These are phyloP conservation scores for Thraustochytrium sp. DNA, from an alignment of 352 stramenopile genomes.

Conservation along the genomic window DNA sequence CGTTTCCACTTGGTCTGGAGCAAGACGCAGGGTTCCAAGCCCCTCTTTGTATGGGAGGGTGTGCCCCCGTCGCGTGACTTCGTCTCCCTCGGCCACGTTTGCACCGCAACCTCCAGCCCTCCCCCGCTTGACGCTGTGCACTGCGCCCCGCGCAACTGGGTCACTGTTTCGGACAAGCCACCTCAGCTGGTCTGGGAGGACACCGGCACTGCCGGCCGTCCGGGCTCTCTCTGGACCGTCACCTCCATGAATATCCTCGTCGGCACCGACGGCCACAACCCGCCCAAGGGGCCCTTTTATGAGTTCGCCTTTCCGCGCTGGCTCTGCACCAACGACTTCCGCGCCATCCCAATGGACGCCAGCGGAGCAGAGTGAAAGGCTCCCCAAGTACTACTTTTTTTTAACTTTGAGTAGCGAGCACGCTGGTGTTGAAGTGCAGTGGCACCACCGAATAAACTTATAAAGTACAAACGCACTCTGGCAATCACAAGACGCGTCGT, in stretches of 20 bases:
- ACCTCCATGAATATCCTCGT: conserved; percentile 53
- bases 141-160: conserved; percentile 74
- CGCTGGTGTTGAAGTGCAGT: no score
- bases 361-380: no score
- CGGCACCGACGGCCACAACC: conserved; percentile 51
- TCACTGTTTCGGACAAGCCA: conserved; percentile 43
- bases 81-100: conserved; percentile 74
- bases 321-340: conserved; percentile 40
- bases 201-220: conserved; percentile 48
- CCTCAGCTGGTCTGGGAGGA: conserved; percentile 51
- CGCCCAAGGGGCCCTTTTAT: conserved; percentile 48
- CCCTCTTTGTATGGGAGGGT: conserved; percentile 77
- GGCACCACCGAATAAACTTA: no score
- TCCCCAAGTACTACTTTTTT: no score
- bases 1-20: conserved; percentile 78
- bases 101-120: conserved; percentile 68
- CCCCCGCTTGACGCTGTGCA: conserved; percentile 69
- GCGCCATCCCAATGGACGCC: not conserved
- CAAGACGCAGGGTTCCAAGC: conserved; percentile 61
- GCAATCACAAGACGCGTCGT: no score
- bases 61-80: conserved; percentile 75
- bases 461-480: no score
- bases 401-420: no score
- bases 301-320: conserved; percentile 42
- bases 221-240: conserved; percentile 55